These are phyloP conservation scores for Rhynchosporium secalis DNA, from an alignment of 2,329 filamentous ascomycete genomes.

Conservation along the genomic window DNA sequence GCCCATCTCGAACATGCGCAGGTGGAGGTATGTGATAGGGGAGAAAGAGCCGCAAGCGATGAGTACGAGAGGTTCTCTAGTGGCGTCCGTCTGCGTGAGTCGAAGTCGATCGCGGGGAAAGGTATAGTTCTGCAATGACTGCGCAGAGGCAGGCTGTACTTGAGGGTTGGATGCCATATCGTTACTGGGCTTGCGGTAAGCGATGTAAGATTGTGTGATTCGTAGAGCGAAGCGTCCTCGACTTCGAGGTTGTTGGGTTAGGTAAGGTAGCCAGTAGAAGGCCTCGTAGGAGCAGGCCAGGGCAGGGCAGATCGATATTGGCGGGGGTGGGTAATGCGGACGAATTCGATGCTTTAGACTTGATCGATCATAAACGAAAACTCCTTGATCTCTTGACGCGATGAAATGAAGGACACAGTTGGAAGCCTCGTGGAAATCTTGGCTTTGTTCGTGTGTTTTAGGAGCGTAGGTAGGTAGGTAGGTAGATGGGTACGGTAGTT, in stretches of 20 bases:
- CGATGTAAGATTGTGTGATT: background rate
- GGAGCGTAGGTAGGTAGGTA: background rate
- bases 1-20: slow-evolving; percentile 88
- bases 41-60: slow-evolving; percentile 72
- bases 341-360: background rate
- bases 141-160: slow-evolving; percentile 24
- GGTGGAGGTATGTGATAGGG: slow-evolving; percentile 72
- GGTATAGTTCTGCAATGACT: slow-evolving; percentile 45
- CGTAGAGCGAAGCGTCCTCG: background rate
- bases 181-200: background rate
- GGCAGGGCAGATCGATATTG: slow-evolving; percentile 1
- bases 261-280: background rate
- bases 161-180: slow-evolving; percentile 26
- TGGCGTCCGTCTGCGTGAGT: slow-evolving; percentile 54
- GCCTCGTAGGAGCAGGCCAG: background rate
- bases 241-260: slow-evolving; percentile 6
- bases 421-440: background rate
- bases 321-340: background rate
- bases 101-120: slow-evolving; percentile 63
- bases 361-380: background rate
- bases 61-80: slow-evolving; percentile 63
- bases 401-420: background rate
- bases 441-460: background rate
- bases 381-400: background rate
- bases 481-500: too few species aligned